Percentiles rank a stretch among this genome's conserved stretches.
phyloP scores from a whole-genome alignment of 371 early-diverging fungal species.

The Apophysomyces sp. region DNA sequence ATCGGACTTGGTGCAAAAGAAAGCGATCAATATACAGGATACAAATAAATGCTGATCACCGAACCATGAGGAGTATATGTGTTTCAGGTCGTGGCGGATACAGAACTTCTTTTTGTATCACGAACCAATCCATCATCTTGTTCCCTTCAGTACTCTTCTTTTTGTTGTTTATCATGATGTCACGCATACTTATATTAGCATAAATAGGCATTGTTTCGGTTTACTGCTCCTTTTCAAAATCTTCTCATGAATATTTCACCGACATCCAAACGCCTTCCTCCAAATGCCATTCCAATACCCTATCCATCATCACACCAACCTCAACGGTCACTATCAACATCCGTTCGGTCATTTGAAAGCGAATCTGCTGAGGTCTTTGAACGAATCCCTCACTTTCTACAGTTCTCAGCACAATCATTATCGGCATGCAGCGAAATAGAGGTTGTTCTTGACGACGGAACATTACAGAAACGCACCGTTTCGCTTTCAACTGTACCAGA shows the following conservation, averaged over 20 bases:
- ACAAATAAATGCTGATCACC: background rate
- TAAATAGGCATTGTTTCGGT: background rate
- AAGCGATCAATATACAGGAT: background rate
- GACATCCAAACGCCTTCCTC: background rate
- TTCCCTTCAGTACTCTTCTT: background rate
- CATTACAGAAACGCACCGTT: constrained; percentile 20
- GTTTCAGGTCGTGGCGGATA: background rate
- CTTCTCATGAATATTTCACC: background rate
- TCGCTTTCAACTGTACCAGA: constrained; percentile 26
- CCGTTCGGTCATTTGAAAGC: background rate
- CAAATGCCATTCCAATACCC: background rate
- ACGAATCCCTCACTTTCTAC: background rate
- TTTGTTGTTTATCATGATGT: background rate
- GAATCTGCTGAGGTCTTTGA: background rate
- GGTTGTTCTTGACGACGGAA: constrained; percentile 33
- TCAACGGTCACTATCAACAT: background rate
- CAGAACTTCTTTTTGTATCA: background rate
- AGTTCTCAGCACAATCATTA: constrained; percentile 13
- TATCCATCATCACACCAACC: background rate
- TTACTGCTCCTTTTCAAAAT: background rate
- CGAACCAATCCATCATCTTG: background rate
- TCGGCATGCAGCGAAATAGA: constrained; percentile 26
- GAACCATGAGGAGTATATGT: background rate
- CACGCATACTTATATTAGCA: background rate
- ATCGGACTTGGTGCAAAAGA: too few species aligned